phyloP scores from a whole-genome alignment of 179 eudicot species.

The Corrigiola litoralis region DNA sequence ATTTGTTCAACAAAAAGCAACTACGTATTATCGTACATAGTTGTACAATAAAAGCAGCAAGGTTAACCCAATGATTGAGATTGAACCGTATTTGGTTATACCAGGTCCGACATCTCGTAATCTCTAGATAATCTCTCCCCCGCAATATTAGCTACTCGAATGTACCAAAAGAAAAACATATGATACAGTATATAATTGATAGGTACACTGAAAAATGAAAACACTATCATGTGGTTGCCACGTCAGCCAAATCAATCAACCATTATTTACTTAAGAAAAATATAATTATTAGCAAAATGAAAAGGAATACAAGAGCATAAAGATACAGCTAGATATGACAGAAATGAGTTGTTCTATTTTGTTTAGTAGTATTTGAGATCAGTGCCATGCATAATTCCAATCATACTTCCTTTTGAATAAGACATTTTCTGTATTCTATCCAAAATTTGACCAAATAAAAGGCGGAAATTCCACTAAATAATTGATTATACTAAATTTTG shows the following conservation, averaged over 20 bases:
- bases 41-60: background rate
- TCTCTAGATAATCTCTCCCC: too few species aligned
- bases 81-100: too few species aligned
- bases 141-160: too few species aligned
- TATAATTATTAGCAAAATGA: too few species aligned
- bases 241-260: constrained; percentile 18
- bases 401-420: background rate
- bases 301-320: too few species aligned
- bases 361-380: constrained; percentile 14
- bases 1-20: constrained; percentile 1
- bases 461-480: too few species aligned
- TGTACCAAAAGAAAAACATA: too few species aligned
- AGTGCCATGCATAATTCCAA: constrained; percentile 8
- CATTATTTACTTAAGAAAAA: background rate
- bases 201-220: constrained; percentile 1
- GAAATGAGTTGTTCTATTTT: constrained; percentile 19
- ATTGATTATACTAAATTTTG: too few species aligned
- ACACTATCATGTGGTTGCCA: constrained; percentile 27
- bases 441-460: too few species aligned
- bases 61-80: background rate
- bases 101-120: too few species aligned
- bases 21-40: background rate
- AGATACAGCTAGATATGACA: constrained; percentile 28
- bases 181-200: background rate
- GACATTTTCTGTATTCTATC: too few species aligned